Base-by-base conservation (phyloP, 2,329 filamentous ascomycete genomes). In the Ophiocordyceps unilateralis region DNA sequence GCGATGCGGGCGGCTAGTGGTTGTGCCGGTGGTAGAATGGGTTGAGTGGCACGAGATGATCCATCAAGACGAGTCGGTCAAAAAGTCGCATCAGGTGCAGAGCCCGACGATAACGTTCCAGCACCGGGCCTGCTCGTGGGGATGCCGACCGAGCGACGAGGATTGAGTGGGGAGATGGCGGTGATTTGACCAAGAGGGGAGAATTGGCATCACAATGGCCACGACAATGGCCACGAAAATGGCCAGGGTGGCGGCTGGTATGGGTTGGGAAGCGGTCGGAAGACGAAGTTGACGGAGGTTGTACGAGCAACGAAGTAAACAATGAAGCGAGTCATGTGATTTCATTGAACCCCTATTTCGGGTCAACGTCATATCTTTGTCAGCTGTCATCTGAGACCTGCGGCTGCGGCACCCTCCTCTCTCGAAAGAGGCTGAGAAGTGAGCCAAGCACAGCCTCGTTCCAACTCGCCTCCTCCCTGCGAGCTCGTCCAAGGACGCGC, bases 21-120 rank as follows among this genome's bases (percentile, higher is more conserved):
- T 76, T 7, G 59, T 71, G 20, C 70, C 76, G 3, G 57, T 66
- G 4, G 61, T 69, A 0, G 66, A 76, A 51, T 81, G 77, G 76
- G 58, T 81, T 8, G 77, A 81, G 51, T 81, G 76, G 71, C 74
- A 70, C 55, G 64, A 70, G 45, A 43, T 64, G 43, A 10, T 24
- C 41, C 14, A 20, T 38, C n/a, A 32, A 47, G 8, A 43, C 23
- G n/a, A n/a, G n/a, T n/a, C n/a, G n/a, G n/a, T n/a, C n/a, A n/a
- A n/a, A n/a, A n/a, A n/a, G n/a, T n/a, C n/a, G n/a, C n/a, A n/a
- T n/a, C n/a, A n/a, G 12, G 22, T 1, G 14, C n/a, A 22, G 21
- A 20, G 20, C 28, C 2, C 52, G 40, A 58, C 53, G 3, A 56
- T 71, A n/a, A 67, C 69, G 0, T 71, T 72, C 47, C 43, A 68